Conservation (phyloP, 192 early-diverging fungal species). For the Cetraspora pellucida region DNA sequence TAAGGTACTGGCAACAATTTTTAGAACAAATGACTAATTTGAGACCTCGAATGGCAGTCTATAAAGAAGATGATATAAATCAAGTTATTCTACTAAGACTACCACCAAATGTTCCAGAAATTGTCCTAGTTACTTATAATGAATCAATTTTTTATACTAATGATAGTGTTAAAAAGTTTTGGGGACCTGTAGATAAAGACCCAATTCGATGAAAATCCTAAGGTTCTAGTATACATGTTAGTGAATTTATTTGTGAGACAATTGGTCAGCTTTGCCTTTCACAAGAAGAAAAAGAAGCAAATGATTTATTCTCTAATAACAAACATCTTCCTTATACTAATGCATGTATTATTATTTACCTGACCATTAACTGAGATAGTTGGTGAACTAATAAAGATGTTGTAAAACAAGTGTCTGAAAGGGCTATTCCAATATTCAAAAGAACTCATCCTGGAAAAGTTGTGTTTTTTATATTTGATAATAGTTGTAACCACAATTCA, state of each 20-base stretch:
- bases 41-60: neutral
- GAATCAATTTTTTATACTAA: constrained; percentile 19
- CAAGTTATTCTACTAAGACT: constrained; percentile 5
- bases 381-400: constrained; percentile 28
- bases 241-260: constrained; percentile 5
- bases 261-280: constrained; percentile 1
- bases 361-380: neutral
- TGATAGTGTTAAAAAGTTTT: neutral
- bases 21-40: constrained; percentile 11
- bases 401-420: constrained; percentile 24
- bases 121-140: constrained; percentile 8
- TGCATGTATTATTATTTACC: constrained; percentile 3
- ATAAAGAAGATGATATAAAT: constrained; percentile 1
- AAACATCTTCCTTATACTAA: neutral
- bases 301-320: neutral
- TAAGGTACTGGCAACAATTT: constrained; percentile 10
- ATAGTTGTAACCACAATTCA: no score
- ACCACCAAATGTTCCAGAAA: neutral
- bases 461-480: constrained; percentile 15
- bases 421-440: constrained; percentile 29
- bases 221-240: constrained; percentile 5
- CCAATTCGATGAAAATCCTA: neutral
- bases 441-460: neutral
- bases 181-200: neutral
- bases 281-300: neutral